Base-by-base conservation (phyloP, 2,329 filamentous ascomycete species). In the Tolypocladium paradoxum region DNA sequence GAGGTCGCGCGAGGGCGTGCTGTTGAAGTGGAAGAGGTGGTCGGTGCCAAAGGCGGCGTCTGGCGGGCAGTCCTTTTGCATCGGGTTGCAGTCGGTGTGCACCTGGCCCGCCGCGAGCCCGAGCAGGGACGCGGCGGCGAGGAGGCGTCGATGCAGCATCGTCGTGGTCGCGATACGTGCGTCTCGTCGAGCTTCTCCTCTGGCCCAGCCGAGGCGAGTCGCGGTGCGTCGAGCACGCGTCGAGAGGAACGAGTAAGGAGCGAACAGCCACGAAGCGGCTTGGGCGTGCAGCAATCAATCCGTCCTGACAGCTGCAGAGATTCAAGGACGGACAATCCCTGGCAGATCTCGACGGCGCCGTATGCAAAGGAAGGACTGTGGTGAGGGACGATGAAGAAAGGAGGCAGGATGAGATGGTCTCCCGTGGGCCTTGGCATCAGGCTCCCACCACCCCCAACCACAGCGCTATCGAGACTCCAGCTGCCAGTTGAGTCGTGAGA, bases 71-170 rank as follows among this genome's bases (percentile, higher is more conserved):
- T 73, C 69, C 45, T 77, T 70, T 58, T 90, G 78, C 62, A 85
- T 76, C 6, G 92, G 91, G 64, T 95, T 84, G 74, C 91, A 97
- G 43, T 76, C 68, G 8, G 88, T 90, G 53, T 71, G 82, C 34
- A 90, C 90, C 68, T 96, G 92, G 49, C 86, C 90, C 37, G 76
- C 60, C 48, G 75, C 73, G 45, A 78, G 68, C 53, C 78, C 63
- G 11, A 74, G 52, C 54, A 79, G 61, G 53, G 70, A 65, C 51
- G 71, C 71, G 7, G 61, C 63, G 27, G 66, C 58, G 34, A 67
- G 53, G 48, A 71, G 55, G 27, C 54, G 58, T 48, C 61, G 58
- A 52, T 20, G 47, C 49, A 48, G 38, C 58, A 58, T 58, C 5
- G 6, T 49, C 47, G 40, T 2, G 22, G 14, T 36, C 6, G 31